Conservation (phyloP, 306 rosid genomes). For the Cicer judaicum region DNA sequence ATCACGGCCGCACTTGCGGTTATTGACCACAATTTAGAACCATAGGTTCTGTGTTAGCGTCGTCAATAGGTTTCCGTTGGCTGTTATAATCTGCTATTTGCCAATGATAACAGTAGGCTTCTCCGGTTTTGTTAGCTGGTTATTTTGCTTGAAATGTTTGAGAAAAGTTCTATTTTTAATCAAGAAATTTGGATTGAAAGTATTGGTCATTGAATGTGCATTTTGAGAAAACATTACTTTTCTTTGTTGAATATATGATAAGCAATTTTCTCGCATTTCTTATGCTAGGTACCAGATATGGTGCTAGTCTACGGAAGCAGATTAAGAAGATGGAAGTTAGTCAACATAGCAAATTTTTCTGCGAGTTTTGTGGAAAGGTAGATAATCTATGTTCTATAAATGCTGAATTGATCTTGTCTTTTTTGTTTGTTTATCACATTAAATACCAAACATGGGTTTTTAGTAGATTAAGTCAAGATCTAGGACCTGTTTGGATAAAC, state of each 20-base stretch:
- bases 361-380: conserved; percentile 91
- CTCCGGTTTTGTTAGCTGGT: neutral
- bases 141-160: neutral
- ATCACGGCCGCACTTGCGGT: too few relatives aligned
- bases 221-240: conserved; percentile 8
- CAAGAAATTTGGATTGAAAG: neutral
- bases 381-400: neutral
- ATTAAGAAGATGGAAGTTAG: conserved; percentile 92
- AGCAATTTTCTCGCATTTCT: neutral
- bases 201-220: neutral
- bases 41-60: too few relatives aligned
- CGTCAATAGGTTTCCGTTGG: too few relatives aligned
- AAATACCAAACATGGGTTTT: neutral
- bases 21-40: too few relatives aligned
- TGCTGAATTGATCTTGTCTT: neutral
- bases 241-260: neutral
- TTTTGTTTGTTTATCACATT: neutral
- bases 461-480: neutral
- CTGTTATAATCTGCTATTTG: too few relatives aligned
- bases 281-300: conserved; percentile 74
- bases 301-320: conserved; percentile 89
- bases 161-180: neutral
- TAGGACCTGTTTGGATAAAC: too few relatives aligned
- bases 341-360: conserved; percentile 80
- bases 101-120: neutral